Conservation (phyloP, 148 eudicot genomes). For the Rhododendron kiyosumense region DNA sequence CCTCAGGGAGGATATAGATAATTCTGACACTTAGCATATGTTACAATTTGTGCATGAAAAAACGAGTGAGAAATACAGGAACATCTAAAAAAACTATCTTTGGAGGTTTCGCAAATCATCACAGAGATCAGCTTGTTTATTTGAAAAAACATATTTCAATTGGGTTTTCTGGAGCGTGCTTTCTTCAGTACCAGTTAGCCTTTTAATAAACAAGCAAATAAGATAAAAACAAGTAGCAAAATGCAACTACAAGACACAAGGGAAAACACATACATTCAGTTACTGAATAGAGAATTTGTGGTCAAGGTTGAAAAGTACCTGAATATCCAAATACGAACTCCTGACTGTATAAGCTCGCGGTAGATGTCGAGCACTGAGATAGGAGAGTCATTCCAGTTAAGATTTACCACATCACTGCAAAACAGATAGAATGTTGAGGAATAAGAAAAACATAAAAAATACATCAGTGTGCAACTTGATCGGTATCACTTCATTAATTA, state of each 20-base stretch:
- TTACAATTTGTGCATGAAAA: not conserved
- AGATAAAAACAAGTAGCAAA: not conserved
- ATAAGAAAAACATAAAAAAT: not conserved
- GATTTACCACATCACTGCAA: conserved; percentile 51
- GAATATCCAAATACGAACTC: conserved; percentile 92
- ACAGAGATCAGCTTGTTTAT: not conserved
- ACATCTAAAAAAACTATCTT: not conserved
- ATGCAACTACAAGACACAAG: not conserved
- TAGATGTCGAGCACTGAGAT: conserved; percentile 63
- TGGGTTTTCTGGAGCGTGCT: not conserved
- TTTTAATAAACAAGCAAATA: not conserved
- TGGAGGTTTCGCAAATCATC: not conserved
- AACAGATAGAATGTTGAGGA: not conserved
- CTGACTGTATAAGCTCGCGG: conserved; percentile 67
- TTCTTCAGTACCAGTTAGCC: not conserved
- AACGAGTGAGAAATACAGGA: not conserved
- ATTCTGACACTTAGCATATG: not conserved
- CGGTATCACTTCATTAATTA: not conserved
- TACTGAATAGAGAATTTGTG: not conserved
- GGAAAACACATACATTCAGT: not conserved
- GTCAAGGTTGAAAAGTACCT: conserved; percentile 39
- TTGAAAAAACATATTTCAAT: not conserved
- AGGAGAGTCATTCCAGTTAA: conserved; percentile 77
- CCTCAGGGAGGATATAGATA: not conserved
- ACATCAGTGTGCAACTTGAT: not conserved